phyloP scores from a whole-genome alignment of 306 rosid species.

The Fragaria vesca region DNA sequence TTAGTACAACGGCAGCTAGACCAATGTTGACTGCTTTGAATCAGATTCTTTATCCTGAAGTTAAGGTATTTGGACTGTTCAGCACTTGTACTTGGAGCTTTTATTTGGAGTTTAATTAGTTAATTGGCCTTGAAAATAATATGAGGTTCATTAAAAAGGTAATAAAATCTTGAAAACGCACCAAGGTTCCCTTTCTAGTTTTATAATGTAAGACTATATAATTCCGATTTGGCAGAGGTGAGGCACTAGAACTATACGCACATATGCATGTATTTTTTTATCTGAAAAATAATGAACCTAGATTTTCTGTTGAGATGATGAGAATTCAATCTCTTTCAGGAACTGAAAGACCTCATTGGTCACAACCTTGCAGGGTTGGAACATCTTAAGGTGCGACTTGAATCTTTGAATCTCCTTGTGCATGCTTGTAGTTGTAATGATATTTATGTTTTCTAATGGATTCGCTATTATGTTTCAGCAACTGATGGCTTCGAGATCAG shows the following conservation, averaged over 20 bases:
- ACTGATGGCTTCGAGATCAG: slow-evolving; percentile 78
- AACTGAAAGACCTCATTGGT: slow-evolving; percentile 79
- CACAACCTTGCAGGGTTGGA: slow-evolving; percentile 97
- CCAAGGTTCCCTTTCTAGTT: not conserved
- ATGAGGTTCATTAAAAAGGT: too few species aligned
- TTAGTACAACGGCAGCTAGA: slow-evolving; percentile 71
- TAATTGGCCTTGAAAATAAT: not conserved
- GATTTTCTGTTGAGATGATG: slow-evolving; percentile 24
- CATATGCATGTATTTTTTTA: not conserved
- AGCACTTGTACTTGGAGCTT: not conserved
- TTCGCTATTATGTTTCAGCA: slow-evolving; percentile 57
- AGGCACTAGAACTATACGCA: not conserved
- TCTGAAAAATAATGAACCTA: not conserved
- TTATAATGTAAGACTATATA: not conserved
- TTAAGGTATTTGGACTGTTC: slow-evolving; percentile 59
- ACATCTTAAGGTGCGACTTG: slow-evolving; percentile 69
- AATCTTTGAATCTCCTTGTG: slow-evolving; percentile 9
- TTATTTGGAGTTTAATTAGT: not conserved
- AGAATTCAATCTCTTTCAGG: slow-evolving; percentile 52
- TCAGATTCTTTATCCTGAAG: slow-evolving; percentile 61
- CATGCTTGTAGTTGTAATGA: not conserved
- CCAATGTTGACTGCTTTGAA: slow-evolving; percentile 61
- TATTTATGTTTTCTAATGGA: not conserved
- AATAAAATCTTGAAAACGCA: too few species aligned
- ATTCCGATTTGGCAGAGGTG: not conserved